Conservation (phyloP, 1,284 basidiomycete genomes). For the Wallemia mellicola region DNA sequence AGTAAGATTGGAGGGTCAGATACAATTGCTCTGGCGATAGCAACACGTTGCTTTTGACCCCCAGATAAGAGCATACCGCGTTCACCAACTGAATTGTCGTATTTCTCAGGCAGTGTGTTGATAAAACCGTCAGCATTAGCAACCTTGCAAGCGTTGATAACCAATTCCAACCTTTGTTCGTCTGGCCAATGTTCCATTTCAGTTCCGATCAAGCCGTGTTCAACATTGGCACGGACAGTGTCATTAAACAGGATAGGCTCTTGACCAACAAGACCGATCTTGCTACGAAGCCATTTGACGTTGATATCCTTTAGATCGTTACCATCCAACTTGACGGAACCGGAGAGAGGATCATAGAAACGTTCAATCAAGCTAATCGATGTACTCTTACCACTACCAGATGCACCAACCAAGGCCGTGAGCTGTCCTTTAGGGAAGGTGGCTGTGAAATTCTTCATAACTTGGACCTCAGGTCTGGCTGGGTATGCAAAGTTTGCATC, state of each 20-base stretch:
- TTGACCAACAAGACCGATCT: conserved; percentile 1
- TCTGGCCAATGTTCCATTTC: conserved; percentile 31
- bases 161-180: conserved; percentile 44
- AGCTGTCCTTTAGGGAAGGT: conserved; percentile 17
- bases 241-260: neutral
- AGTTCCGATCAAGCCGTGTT: conserved; percentile 55
- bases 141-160: conserved; percentile 64
- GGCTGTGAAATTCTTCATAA: conserved; percentile 33
- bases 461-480: conserved; percentile 50
- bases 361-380: conserved; percentile 19
- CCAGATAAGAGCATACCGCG: conserved; percentile 73
- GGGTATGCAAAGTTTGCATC: conserved; percentile 70
- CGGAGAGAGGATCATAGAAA: conserved; percentile 58
- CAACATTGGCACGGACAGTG: neutral
- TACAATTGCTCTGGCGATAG: conserved; percentile 74
- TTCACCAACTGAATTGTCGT: conserved; percentile 76
- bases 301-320: conserved; percentile 46
- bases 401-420: conserved; percentile 59
- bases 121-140: conserved; percentile 81
- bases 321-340: conserved; percentile 49
- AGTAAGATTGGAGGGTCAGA: conserved; percentile 58
- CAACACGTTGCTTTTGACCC: conserved; percentile 73
- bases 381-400: conserved; percentile 56
- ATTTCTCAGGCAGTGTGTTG: conserved; percentile 47
- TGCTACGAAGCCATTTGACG: conserved; percentile 10